Conservation (phyloP, 108 stramenopile species). For the Nannochloropsis oceanica region DNA sequence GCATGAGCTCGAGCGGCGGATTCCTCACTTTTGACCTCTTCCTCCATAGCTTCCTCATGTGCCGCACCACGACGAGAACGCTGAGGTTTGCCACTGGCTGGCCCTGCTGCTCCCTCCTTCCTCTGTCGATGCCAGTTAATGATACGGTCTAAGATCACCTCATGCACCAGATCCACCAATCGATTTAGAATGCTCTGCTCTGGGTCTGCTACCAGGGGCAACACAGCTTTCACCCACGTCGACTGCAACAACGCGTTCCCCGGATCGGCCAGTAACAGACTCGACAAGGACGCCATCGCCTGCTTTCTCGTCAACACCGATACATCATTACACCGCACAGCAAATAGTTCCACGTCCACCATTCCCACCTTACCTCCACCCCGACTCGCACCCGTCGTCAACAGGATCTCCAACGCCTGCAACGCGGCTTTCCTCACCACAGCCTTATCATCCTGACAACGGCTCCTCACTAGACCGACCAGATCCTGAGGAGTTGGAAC, state of each 20-base stretch:
- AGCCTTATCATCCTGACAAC: constrained; percentile 11
- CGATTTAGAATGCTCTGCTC: constrained; percentile 6
- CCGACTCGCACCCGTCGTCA: not conserved
- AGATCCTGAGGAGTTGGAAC: not conserved
- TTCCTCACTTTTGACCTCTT: not conserved
- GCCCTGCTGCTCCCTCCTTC: not conserved
- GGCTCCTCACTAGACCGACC: not conserved
- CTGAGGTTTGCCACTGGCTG: not conserved
- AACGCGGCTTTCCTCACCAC: constrained; percentile 4
- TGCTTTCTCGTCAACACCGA: constrained; percentile 10
- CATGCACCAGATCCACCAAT: constrained; percentile 7
- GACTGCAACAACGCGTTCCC: not conserved
- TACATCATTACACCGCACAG: constrained; percentile 13
- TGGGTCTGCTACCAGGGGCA: constrained; percentile 9
- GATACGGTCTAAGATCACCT: constrained; percentile 5
- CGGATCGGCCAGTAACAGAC: constrained; percentile 1
- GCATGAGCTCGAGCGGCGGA: not conserved
- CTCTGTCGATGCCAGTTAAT: constrained; percentile 4
- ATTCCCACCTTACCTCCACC: not conserved
- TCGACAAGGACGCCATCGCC: constrained; percentile 14
- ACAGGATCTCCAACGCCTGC: constrained; percentile 7
- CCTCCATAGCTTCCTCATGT: not conserved
- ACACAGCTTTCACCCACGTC: constrained; percentile 8
- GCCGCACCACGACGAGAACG: not conserved
- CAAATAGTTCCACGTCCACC: not conserved